Conservation (phyloP, 176 grass and related monocot species). For the Olyra latifolia region DNA sequence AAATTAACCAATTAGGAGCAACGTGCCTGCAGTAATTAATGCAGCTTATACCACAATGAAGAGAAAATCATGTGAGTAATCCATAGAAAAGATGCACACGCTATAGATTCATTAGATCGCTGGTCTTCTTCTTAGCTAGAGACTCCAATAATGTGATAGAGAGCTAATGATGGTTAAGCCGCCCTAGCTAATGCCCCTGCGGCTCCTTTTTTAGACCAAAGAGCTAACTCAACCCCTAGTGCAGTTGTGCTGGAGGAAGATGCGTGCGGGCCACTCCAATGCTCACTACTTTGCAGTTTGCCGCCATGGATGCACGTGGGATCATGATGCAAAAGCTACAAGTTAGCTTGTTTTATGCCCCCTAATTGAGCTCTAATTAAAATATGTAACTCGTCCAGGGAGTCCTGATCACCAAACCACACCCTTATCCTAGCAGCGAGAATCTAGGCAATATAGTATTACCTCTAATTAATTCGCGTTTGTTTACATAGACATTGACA, state of each 20-base stretch:
- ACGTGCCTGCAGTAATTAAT: too few relatives aligned
- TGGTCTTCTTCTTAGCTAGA: too few relatives aligned
- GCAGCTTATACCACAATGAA: too few relatives aligned
- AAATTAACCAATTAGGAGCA: too few relatives aligned
- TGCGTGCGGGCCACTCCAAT: slow-evolving; percentile 42
- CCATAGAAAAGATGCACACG: too few relatives aligned
- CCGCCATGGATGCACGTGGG: slow-evolving; percentile 42
- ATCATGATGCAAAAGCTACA: slow-evolving; percentile 42
- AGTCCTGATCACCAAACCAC: slow-evolving; percentile 38
- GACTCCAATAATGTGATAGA: too few relatives aligned
- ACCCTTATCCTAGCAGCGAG: slow-evolving; percentile 47
- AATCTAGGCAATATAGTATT: slow-evolving; percentile 39
- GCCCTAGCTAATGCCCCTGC: slow-evolving; percentile 39
- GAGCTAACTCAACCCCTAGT: background rate
- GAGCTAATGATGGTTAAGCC: slow-evolving; percentile 37
- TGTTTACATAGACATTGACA: slow-evolving; percentile 21
- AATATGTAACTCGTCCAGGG: background rate
- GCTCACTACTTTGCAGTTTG: slow-evolving; percentile 25
- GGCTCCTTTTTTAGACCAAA: slow-evolving; percentile 3
- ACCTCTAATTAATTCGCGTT: background rate
- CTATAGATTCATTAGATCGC: too few relatives aligned
- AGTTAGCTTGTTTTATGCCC: slow-evolving; percentile 36
- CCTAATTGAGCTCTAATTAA: slow-evolving; percentile 30
- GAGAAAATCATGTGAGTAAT: too few relatives aligned
- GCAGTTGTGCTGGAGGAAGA: slow-evolving; percentile 26